Evolutionary conservation across 2,329 filamentous ascomycete genomes (phyloP).

Genomic region (Fusarium fujikuroi): DNA sequence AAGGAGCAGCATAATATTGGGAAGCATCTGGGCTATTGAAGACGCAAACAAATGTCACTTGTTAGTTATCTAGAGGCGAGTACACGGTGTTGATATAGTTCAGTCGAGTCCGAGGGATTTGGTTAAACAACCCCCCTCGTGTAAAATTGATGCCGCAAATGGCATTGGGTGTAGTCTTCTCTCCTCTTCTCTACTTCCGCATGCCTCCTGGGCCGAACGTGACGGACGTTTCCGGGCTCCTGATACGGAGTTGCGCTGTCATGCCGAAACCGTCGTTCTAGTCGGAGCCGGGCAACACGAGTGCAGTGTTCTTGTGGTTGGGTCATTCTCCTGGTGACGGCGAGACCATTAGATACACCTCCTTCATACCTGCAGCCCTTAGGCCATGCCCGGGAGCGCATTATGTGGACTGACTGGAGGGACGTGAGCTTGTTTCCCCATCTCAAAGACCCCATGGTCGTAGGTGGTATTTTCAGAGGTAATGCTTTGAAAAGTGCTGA

Average conservation of each 20-base stretch:
- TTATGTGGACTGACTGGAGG: not conserved
- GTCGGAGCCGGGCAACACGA: not conserved
- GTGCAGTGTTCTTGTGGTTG: not conserved
- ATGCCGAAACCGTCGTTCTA: not conserved
- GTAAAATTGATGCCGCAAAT: constrained; percentile 39
- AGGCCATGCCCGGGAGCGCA: not conserved
- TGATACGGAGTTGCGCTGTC: not conserved
- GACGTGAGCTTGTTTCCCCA: not conserved
- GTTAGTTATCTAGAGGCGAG: constrained; percentile 18
- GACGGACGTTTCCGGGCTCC: not conserved
- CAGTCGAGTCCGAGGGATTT: constrained; percentile 21
- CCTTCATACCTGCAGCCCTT: not conserved
- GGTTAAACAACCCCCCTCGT: constrained; percentile 15
- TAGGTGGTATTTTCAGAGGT: not conserved
- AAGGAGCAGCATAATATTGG: constrained; percentile 26
- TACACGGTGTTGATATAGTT: constrained; percentile 1
- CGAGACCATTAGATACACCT: not conserved
- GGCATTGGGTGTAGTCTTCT: constrained; percentile 40
- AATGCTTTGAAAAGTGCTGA: constrained; percentile 17
- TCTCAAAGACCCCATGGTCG: not conserved
- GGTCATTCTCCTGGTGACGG: not conserved
- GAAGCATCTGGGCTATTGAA: constrained; percentile 32
- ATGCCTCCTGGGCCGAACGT: constrained; percentile 1
- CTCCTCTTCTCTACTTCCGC: constrained; percentile 6
- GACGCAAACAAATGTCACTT: constrained; percentile 28